Percentiles rank a stretch among this genome's conserved stretches.
phyloP scores from a whole-genome alignment of 371 early-diverging fungal species.

The Haplosporangium sp. region DNA sequence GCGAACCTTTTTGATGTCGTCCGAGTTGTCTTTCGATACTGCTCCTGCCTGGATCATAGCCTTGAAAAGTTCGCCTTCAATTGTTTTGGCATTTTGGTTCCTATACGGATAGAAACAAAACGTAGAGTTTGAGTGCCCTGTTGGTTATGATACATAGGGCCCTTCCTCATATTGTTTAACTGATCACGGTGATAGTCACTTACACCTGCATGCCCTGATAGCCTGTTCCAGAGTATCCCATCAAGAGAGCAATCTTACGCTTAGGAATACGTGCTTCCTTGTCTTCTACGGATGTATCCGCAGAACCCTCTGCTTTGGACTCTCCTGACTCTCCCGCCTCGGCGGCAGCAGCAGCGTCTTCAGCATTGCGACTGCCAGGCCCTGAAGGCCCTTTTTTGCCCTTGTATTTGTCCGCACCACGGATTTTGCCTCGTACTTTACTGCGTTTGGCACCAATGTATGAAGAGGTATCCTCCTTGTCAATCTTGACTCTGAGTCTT shows the following conservation, averaged over 20 bases:
- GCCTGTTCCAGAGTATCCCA: conserved; percentile 95
- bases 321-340: conserved; percentile 1
- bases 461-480: conserved; percentile 37
- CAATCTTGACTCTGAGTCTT: conserved; percentile 20
- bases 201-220: conserved; percentile 97
- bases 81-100: conserved; percentile 78
- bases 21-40: conserved; percentile 80
- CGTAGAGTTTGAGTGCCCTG: conserved; percentile 2
- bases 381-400: conserved; percentile 32
- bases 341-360: conserved; percentile 38
- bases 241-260: conserved; percentile 85
- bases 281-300: conserved; percentile 8
- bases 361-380: conserved; percentile 33
- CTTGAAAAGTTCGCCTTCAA: conserved; percentile 85
- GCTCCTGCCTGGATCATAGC: conserved; percentile 81
- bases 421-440: conserved; percentile 50
- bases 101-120: conserved; percentile 40
- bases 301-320: neutral
- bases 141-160: neutral
- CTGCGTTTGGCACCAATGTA: conserved; percentile 38
- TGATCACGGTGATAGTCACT: conserved; percentile 9
- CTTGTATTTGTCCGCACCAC: conserved; percentile 52
- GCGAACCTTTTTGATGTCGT: conserved; percentile 81
- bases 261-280: conserved; percentile 79
- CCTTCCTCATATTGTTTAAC: no score